Percentiles rank a stretch among this genome's conserved stretches.
Conservation (phyloP, 345 rosid genomes). For the Gossypium raimondii region DNA sequence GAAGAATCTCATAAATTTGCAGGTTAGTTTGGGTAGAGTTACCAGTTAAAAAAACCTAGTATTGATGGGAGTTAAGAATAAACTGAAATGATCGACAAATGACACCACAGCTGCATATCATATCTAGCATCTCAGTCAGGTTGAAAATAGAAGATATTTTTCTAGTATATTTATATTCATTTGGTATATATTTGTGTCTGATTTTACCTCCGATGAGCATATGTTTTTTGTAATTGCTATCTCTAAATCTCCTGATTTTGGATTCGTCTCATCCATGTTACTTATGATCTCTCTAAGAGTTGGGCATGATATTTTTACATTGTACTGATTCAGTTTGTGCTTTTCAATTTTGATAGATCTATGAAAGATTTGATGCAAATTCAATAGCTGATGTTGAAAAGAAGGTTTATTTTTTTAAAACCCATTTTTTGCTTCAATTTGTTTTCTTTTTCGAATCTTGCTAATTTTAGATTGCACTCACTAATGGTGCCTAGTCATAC, state of each 20-base stretch:
- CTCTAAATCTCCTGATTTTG: neutral
- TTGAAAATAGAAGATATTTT: neutral
- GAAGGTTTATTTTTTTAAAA: constrained; percentile 46
- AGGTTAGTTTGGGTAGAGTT: no score
- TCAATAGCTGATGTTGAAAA: constrained; percentile 45
- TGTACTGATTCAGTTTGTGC: constrained; percentile 18
- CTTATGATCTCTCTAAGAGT: neutral
- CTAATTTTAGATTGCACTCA: neutral
- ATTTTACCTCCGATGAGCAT: neutral
- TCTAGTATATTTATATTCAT: neutral
- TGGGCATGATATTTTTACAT: neutral
- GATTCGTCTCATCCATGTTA: neutral
- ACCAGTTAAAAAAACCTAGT: no score
- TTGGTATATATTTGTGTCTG: neutral
- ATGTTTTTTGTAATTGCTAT: neutral
- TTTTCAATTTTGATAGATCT: constrained; percentile 46
- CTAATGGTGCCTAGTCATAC: neutral
- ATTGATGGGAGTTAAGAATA: no score
- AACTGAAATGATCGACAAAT: no score
- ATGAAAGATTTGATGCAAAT: constrained; percentile 66
- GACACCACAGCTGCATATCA: no score
- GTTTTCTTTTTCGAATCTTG: neutral
- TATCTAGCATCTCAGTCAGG: no score
- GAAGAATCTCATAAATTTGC: no score
- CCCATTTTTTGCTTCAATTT: neutral